Conservation (phyloP, 2,329 filamentous ascomycete species). For the Alternaria sp. region DNA sequence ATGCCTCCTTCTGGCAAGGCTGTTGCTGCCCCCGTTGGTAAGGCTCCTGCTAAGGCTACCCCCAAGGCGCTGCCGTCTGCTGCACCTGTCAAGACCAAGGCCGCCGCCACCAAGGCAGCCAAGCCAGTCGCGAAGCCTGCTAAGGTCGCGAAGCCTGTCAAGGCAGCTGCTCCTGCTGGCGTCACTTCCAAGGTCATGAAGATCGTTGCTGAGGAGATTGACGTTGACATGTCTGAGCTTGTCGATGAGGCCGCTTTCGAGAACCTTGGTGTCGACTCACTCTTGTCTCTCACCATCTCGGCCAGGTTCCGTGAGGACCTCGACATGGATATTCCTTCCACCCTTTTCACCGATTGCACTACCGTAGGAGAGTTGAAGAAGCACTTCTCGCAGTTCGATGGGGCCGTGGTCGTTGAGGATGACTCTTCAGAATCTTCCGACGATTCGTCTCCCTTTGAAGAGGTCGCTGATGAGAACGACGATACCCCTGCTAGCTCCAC, state of each 20-base stretch:
- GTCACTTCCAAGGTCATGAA: slow-evolving; percentile 65
- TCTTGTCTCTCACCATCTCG: slow-evolving; percentile 68
- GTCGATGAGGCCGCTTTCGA: slow-evolving; percentile 68
- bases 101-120: slow-evolving; percentile 50
- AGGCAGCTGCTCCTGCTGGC: slow-evolving; percentile 55
- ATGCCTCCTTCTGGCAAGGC: slow-evolving; percentile 66
- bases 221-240: slow-evolving; percentile 65
- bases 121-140: slow-evolving; percentile 59
- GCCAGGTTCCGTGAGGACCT: slow-evolving; percentile 69
- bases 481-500: slow-evolving; percentile 61
- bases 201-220: slow-evolving; percentile 72
- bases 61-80: slow-evolving; percentile 49
- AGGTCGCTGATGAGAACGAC: slow-evolving; percentile 37
- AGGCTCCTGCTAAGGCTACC: slow-evolving; percentile 47
- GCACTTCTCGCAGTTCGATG: slow-evolving; percentile 61
- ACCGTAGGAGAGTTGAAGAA: slow-evolving; percentile 69
- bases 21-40: slow-evolving; percentile 45
- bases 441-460: slow-evolving; percentile 53
- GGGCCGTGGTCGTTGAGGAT: slow-evolving; percentile 48
- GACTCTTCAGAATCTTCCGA: slow-evolving; percentile 54
- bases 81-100: slow-evolving; percentile 38
- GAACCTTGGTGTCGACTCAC: slow-evolving; percentile 68
- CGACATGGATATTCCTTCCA: slow-evolving; percentile 66
- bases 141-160: slow-evolving; percentile 58
- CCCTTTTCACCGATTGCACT: slow-evolving; percentile 67